phyloP scores from a whole-genome alignment of 306 rosid species.

The Vigna angularis region DNA sequence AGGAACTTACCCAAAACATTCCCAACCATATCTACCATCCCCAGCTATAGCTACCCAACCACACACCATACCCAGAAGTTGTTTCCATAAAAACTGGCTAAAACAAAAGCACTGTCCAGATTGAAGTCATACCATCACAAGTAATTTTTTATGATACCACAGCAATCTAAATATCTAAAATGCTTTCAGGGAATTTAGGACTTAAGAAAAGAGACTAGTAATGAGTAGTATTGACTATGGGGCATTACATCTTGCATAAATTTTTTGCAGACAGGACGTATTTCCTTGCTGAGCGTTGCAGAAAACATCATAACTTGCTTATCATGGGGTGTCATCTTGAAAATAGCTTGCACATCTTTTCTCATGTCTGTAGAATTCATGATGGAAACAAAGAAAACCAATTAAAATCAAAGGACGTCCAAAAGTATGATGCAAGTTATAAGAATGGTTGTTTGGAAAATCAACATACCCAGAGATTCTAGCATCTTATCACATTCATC shows the following conservation, averaged over 20 bases:
- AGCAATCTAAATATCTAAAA: constrained; percentile 47
- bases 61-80: constrained; percentile 38
- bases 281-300: constrained; percentile 99
- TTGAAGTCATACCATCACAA: constrained; percentile 46
- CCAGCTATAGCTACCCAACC: constrained; percentile 34
- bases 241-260: constrained; percentile 99
- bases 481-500: constrained; percentile 99
- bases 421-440: neutral
- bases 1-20: constrained; percentile 31
- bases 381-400: constrained; percentile 33
- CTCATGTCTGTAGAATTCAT: constrained; percentile 84
- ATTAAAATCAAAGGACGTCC: neutral
- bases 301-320: constrained; percentile 99
- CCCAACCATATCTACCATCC: constrained; percentile 32
- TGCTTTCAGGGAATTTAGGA: constrained; percentile 57
- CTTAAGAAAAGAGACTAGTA: constrained; percentile 77
- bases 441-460: neutral
- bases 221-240: constrained; percentile 86
- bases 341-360: constrained; percentile 94
- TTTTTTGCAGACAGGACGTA: constrained; percentile 98
- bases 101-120: constrained; percentile 23
- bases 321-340: constrained; percentile 98
- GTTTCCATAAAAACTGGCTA: constrained; percentile 39
- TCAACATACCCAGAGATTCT: constrained; percentile 85
- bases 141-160: constrained; percentile 43